A percentile compares a stretch with the other conserved stretches of the same genome.
phyloP scores from a whole-genome alignment of 805 yeast species.

The Cyberlindnera mycetangii region DNA sequence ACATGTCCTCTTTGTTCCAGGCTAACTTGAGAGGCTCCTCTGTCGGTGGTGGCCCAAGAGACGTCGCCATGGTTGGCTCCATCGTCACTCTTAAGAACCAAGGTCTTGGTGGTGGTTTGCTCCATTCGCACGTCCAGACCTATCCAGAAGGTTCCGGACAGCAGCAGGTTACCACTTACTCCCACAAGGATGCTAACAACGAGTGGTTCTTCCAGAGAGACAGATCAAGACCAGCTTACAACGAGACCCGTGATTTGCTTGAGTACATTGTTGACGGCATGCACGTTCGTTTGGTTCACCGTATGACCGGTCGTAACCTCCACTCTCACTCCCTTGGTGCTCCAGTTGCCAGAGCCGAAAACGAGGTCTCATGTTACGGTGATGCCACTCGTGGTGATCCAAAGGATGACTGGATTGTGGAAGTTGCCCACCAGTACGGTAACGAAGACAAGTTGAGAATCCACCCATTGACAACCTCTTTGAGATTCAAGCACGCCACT shows the following conservation, averaged over 20 bases:
- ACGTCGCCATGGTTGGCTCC: conserved; percentile 56
- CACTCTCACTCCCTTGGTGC: conserved; percentile 70
- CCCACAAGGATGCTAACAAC: conserved; percentile 71
- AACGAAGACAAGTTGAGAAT: conserved; percentile 49
- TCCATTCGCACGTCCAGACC: conserved; percentile 70
- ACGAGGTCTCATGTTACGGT: conserved; percentile 85
- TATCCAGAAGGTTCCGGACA: conserved; percentile 79
- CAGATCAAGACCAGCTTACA: conserved; percentile 40
- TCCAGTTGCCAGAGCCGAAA: conserved; percentile 59
- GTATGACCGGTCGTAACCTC: conserved; percentile 58
- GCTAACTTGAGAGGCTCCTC: conserved; percentile 68
- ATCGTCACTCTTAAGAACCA: conserved; percentile 49
- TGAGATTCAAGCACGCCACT: conserved; percentile 66
- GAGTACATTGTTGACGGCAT: conserved; percentile 51
- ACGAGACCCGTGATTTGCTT: conserved; percentile 25
- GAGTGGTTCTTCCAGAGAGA: conserved; percentile 63
- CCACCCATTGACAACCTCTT: conserved; percentile 81
- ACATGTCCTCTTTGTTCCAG: conserved; percentile 79
- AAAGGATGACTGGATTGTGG: conserved; percentile 77
- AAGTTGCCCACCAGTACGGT: conserved; percentile 58
- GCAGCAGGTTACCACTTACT: conserved; percentile 77
- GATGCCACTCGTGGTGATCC: conserved; percentile 59
- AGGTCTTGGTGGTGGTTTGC: conserved; percentile 68
- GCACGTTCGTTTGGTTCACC: conserved; percentile 60
- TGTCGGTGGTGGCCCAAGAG: conserved; percentile 65